These are phyloP conservation scores for Neospermospora avenae DNA, from an alignment of 2,329 filamentous ascomycete genomes.

Conservation along the genomic window DNA sequence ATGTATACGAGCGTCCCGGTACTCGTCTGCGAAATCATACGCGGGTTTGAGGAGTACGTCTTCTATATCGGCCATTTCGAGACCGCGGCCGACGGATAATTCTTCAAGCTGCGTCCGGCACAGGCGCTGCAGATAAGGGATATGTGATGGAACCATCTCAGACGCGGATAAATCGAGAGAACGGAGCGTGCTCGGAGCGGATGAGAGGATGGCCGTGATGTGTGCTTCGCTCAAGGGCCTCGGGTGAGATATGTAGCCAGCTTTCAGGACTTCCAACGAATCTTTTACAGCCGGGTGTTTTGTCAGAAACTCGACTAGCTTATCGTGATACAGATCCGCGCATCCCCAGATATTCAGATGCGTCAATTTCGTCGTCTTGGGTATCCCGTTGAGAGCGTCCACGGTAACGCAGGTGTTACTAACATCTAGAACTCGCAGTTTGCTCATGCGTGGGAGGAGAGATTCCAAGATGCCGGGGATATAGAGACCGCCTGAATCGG, in stretches of 20 bases:
- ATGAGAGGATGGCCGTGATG: slow-evolving; percentile 1
- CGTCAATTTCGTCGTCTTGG: background rate
- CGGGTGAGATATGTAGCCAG: background rate
- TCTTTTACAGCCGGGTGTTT: slow-evolving; percentile 1
- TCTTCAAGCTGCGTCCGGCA: slow-evolving; percentile 12
- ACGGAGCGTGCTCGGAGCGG: background rate
- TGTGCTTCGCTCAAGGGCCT: slow-evolving; percentile 6
- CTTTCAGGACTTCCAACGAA: slow-evolving; percentile 7
- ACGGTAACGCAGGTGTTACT: background rate
- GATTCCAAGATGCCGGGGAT: background rate
- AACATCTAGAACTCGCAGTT: slow-evolving; percentile 11
- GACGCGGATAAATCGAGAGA: slow-evolving; percentile 18
- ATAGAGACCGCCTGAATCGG: background rate
- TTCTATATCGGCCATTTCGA: slow-evolving; percentile 22
- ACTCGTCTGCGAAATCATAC: slow-evolving; percentile 1
- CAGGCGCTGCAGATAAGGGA: slow-evolving; percentile 12
- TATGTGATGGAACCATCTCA: slow-evolving; percentile 5
- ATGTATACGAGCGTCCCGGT: too few relatives aligned
- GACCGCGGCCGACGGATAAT: slow-evolving; percentile 13
- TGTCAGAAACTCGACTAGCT: slow-evolving; percentile 4
- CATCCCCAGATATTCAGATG: slow-evolving; percentile 10
- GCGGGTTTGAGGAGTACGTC: slow-evolving; percentile 9
- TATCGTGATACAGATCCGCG: background rate
- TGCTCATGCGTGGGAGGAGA: slow-evolving; percentile 4
- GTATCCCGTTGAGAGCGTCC: slow-evolving; percentile 5